Evolutionary conservation across 2,329 filamentous ascomycete species (phyloP).

Genomic region (Colletotrichum cordylinicola): DNA sequence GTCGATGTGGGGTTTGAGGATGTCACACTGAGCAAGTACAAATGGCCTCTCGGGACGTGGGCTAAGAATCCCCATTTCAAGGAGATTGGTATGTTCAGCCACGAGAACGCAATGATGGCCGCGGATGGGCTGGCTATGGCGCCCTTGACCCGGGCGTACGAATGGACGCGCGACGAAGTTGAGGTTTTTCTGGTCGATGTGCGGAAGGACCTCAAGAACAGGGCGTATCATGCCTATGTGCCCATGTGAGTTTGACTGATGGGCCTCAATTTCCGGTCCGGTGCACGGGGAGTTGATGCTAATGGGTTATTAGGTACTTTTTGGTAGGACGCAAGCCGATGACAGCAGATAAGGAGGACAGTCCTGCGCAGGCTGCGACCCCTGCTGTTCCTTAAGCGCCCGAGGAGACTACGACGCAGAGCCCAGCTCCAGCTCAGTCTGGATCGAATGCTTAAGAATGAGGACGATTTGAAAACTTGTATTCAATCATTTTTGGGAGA

Average conservation of each 20-base stretch:
- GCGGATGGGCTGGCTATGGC: slow-evolving; percentile 39
- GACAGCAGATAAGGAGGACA: too few species aligned
- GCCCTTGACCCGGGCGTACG: slow-evolving; percentile 36
- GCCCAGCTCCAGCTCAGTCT: too few species aligned
- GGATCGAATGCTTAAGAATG: too few species aligned
- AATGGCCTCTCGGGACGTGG: slow-evolving; percentile 24
- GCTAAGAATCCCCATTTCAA: neutral
- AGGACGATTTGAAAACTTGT: too few species aligned
- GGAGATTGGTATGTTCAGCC: slow-evolving; percentile 26
- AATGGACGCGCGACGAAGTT: slow-evolving; percentile 37
- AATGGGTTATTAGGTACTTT: too few species aligned
- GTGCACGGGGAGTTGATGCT: neutral
- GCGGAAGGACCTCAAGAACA: slow-evolving; percentile 36
- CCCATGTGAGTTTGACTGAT: slow-evolving; percentile 35
- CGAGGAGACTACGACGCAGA: neutral
- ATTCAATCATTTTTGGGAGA: too few species aligned
- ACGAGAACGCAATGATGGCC: slow-evolving; percentile 36
- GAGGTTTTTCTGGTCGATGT: slow-evolving; percentile 40
- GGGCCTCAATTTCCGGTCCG: neutral
- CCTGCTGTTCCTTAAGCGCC: neutral
- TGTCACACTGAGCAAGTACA: slow-evolving; percentile 14
- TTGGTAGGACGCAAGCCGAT: too few species aligned
- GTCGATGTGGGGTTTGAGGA: slow-evolving; percentile 28
- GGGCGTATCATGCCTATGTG: slow-evolving; percentile 39
- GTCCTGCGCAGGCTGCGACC: too few species aligned